Conservation (phyloP, 768 basidiomycete genomes). For the Tricholoma saponaceum region DNA sequence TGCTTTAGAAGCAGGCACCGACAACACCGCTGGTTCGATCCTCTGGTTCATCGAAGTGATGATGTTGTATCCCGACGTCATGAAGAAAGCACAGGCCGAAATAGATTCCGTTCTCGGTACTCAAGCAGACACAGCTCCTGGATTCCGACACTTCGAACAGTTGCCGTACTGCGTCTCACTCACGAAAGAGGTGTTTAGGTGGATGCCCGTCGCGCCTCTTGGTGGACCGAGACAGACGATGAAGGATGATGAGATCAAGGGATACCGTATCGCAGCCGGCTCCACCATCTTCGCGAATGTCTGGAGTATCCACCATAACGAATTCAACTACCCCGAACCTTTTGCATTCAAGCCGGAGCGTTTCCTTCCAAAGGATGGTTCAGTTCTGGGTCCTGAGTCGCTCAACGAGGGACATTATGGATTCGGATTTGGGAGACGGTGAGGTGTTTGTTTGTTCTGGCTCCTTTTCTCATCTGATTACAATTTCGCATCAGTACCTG, state of each 20-base stretch:
- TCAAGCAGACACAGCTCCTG: constrained; percentile 1
- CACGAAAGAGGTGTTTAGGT: constrained; percentile 9
- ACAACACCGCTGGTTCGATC: constrained; percentile 1
- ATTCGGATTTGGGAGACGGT: constrained; percentile 4
- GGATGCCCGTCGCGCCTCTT: constrained; percentile 6
- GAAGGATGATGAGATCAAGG: background rate
- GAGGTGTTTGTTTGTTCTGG: background rate
- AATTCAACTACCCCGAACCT: background rate
- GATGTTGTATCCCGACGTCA: constrained; percentile 10
- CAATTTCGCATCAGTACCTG: background rate
- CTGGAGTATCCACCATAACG: constrained; percentile 3
- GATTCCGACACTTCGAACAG: constrained; percentile 5
- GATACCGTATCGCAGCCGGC: constrained; percentile 1
- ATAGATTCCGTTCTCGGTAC: constrained; percentile 5
- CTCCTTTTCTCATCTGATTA: background rate
- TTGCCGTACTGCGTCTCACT: background rate
- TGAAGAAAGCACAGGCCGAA: constrained; percentile 10
- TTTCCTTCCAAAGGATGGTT: background rate
- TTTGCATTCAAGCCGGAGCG: background rate
- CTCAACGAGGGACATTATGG: background rate
- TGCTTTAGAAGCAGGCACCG: constrained; percentile 4
- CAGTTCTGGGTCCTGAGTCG: no score
- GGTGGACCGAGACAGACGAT: background rate
- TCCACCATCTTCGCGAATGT: background rate
- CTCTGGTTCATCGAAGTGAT: constrained; percentile 9